Base-by-base conservation (phyloP, 2,329 filamentous ascomycete species). In the Sordariomycetes sp. region DNA sequence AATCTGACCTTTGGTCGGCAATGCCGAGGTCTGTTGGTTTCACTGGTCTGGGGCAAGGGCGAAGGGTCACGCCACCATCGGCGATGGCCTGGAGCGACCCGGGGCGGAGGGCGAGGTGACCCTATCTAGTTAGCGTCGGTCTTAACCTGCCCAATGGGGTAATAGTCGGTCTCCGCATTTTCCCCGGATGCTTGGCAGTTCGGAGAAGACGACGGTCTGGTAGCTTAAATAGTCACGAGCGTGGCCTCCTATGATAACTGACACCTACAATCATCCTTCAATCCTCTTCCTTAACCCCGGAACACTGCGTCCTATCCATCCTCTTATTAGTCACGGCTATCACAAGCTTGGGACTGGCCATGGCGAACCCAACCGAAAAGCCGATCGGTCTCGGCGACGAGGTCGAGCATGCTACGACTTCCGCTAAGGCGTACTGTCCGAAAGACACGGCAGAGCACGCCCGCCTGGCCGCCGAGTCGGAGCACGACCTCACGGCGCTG, bases 401-500 rank as follows among this genome's bases (percentile, higher is more conserved):
- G 39, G 39, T 7, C 39, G 39, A 45, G 39, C n/a, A 45, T 32
- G 28, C 28, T 8, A 32, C 28, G 39, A 6, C 39, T 5, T 15
- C 15, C 39, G n/a, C 39, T 17, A 15, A 45, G 39, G 15, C 1
- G 17, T 17, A 45, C 17, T 8, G 15, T 17, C n/a, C 39, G 3
- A 15, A 50, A 24, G 45, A 50, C 51, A 57, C 56, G 15, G 54
- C 56, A 24, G 52, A 61, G 22, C 61, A 64, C 53, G 62, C 62
- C 52, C 60, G 58, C 5, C 57, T 61, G 24, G 69, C 68, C 52
- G 67, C 65, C n/a, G 64, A 69, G 22, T 58, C 63, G 1, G 69
- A 72, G 60, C 69, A 64, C 57, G 69, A 64, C 59, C 63, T 72
- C n/a, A n/a, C 3, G 2, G 20, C 45, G 6, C n/a, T 50, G 7